Conservation (phyloP, 768 basidiomycete genomes). For the Tricholoma sp. region DNA sequence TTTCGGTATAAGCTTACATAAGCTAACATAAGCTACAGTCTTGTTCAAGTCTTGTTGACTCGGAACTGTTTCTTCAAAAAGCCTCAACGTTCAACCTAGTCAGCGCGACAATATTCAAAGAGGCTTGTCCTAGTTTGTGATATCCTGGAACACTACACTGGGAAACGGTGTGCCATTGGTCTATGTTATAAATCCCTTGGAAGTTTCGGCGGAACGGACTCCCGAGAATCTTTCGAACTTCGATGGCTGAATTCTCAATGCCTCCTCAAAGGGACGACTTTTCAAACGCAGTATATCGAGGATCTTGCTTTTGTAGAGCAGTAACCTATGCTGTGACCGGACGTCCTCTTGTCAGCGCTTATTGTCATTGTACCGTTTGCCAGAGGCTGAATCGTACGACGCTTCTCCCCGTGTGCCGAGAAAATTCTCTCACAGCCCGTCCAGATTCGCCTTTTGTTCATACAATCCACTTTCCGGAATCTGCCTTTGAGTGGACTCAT, state of each 20-base stretch:
- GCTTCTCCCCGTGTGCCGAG: neutral
- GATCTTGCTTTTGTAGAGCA: constrained; percentile 56
- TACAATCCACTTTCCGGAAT: constrained; percentile 49
- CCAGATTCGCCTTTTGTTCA: constrained; percentile 58
- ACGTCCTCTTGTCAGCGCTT: constrained; percentile 49
- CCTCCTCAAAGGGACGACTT: neutral
- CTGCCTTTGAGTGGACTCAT: constrained; percentile 53
- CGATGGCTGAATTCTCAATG: neutral
- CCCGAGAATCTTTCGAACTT: neutral
- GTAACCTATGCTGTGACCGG: constrained; percentile 44
- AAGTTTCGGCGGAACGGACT: neutral
- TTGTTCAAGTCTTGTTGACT: no score
- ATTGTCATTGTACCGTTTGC: constrained; percentile 69
- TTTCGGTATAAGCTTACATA: constrained; percentile 41
- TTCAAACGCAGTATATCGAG: constrained; percentile 27
- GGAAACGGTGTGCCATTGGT: neutral
- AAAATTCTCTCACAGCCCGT: neutral
- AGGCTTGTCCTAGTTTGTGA: neutral
- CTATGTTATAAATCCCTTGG: neutral
- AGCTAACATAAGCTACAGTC: constrained; percentile 11
- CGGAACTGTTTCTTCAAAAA: no score
- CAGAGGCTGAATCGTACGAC: constrained; percentile 51
- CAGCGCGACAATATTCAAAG: neutral
- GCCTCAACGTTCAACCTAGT: no score
- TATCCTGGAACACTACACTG: no score